Percentiles rank a stretch among this genome's conserved stretches.
These are phyloP conservation scores for Yamadazyma mexicana DNA, from an alignment of 1,139 yeast genomes.

Conservation along the genomic window DNA sequence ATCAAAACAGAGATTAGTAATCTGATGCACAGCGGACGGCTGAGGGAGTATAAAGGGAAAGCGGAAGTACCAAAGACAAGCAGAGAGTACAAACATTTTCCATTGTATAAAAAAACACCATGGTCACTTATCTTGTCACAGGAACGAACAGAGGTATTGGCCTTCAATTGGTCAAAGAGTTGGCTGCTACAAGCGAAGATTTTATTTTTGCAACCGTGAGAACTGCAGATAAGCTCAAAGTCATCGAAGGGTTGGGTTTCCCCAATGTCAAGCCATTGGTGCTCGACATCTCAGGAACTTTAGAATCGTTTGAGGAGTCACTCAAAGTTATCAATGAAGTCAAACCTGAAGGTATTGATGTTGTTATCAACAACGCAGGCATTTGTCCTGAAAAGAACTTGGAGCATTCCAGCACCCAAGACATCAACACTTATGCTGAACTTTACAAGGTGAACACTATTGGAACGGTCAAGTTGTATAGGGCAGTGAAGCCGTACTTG, in stretches of 20 bases:
- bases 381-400: not conserved
- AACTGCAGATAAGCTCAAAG: constrained; percentile 8
- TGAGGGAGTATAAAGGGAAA: too few species aligned
- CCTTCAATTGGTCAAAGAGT: constrained; percentile 21
- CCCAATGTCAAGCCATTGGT: constrained; percentile 6
- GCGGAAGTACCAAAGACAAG: too few species aligned
- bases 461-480: constrained; percentile 11
- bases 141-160: constrained; percentile 36
- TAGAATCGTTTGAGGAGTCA: constrained; percentile 5
- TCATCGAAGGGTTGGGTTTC: constrained; percentile 4
- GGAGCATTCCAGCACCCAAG: not conserved
- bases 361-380: constrained; percentile 11
- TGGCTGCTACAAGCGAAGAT: constrained; percentile 17
- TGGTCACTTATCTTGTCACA: constrained; percentile 18
- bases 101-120: not conserved
- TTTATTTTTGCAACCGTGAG: constrained; percentile 19
- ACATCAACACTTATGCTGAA: constrained; percentile 2
- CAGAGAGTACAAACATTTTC: too few species aligned
- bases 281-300: constrained; percentile 4
- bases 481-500: constrained; percentile 10
- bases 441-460: constrained; percentile 8
- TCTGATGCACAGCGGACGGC: too few species aligned
- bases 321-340: constrained; percentile 8
- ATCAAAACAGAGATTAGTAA: not conserved
- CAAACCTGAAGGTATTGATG: constrained; percentile 6